Percentiles rank a stretch among this genome's conserved stretches.
phyloP scores from a whole-genome alignment of 371 early-diverging fungal species.

The Mucor racemosus region DNA sequence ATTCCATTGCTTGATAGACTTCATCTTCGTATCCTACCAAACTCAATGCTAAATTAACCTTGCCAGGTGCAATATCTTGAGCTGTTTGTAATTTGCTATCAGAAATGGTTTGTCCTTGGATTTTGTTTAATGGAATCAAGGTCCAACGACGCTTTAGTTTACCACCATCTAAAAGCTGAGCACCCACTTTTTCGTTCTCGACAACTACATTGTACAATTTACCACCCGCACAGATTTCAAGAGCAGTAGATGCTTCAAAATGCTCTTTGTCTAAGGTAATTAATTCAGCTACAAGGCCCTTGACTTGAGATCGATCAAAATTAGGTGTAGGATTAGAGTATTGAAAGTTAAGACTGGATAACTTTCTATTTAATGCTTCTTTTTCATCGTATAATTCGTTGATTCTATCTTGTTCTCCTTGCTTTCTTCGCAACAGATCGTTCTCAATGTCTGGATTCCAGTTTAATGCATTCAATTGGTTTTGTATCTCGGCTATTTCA shows the following conservation, averaged over 20 bases:
- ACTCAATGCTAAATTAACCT: slow-evolving; percentile 83
- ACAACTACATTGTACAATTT: slow-evolving; percentile 95
- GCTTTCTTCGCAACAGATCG: slow-evolving; percentile 40
- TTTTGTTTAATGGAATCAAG: slow-evolving; percentile 98
- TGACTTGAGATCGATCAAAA: slow-evolving; percentile 90
- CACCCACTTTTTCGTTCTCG: slow-evolving; percentile 87
- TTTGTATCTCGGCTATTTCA: slow-evolving; percentile 30
- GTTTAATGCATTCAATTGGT: slow-evolving; percentile 47
- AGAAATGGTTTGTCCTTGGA: slow-evolving; percentile 67
- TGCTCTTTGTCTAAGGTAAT: slow-evolving; percentile 72
- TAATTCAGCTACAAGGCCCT: slow-evolving; percentile 92
- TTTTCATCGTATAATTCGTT: slow-evolving; percentile 50
- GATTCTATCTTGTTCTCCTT: slow-evolving; percentile 36
- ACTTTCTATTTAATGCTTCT: slow-evolving; percentile 50
- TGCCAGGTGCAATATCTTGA: slow-evolving; percentile 78
- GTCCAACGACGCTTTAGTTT: slow-evolving; percentile 86
- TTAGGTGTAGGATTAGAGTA: slow-evolving; percentile 76
- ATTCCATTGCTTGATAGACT: slow-evolving; percentile 88
- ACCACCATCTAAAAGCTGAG: slow-evolving; percentile 83
- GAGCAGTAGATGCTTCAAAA: slow-evolving; percentile 71
- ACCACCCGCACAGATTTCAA: slow-evolving; percentile 95
- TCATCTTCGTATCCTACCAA: slow-evolving; percentile 84
- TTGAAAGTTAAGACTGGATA: slow-evolving; percentile 70
- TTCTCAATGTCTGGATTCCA: slow-evolving; percentile 60
- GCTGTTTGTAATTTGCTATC: slow-evolving; percentile 71